Evolutionary conservation across 768 basidiomycete species (phyloP).

Genomic region (Naganishia vishniacii): DNA sequence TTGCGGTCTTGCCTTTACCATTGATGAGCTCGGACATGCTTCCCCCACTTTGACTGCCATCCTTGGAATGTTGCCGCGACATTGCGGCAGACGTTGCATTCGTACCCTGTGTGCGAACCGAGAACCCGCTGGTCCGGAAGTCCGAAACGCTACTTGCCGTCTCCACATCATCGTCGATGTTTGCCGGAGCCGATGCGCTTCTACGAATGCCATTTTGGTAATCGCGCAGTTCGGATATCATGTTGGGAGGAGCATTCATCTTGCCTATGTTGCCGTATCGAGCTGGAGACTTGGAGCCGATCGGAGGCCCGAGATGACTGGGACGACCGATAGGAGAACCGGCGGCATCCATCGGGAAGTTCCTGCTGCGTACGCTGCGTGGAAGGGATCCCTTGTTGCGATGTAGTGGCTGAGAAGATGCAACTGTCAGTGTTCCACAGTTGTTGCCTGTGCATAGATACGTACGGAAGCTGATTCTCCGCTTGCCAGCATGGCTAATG

Average conservation of each 20-base stretch:
- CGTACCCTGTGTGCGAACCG: constrained; percentile 58
- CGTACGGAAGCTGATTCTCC: constrained; percentile 46
- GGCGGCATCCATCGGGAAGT: constrained; percentile 23
- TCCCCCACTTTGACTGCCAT: constrained; percentile 49
- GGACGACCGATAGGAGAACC: not conserved
- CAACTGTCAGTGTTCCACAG: not conserved
- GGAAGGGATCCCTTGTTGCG: constrained; percentile 27
- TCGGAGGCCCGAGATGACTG: constrained; percentile 29
- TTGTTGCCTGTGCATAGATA: not conserved
- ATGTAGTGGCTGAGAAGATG: constrained; percentile 33
- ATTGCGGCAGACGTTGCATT: constrained; percentile 53
- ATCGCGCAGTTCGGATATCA: constrained; percentile 28
- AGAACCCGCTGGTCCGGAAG: constrained; percentile 52
- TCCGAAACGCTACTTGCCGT: constrained; percentile 44
- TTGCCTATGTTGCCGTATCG: constrained; percentile 26
- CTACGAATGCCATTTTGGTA: constrained; percentile 39
- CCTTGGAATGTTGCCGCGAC: constrained; percentile 28
- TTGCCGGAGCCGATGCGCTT: constrained; percentile 40
- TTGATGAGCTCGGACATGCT: constrained; percentile 62
- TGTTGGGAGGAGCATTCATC: constrained; percentile 19
- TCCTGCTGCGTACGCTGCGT: constrained; percentile 38
- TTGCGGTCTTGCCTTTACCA: constrained; percentile 56
- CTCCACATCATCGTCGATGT: constrained; percentile 26
- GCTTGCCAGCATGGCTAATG: constrained; percentile 57
- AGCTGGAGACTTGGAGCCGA: constrained; percentile 38